phyloP scores from a whole-genome alignment of 2,329 filamentous ascomycete genomes.

The Orbilia blumenaviensis region DNA sequence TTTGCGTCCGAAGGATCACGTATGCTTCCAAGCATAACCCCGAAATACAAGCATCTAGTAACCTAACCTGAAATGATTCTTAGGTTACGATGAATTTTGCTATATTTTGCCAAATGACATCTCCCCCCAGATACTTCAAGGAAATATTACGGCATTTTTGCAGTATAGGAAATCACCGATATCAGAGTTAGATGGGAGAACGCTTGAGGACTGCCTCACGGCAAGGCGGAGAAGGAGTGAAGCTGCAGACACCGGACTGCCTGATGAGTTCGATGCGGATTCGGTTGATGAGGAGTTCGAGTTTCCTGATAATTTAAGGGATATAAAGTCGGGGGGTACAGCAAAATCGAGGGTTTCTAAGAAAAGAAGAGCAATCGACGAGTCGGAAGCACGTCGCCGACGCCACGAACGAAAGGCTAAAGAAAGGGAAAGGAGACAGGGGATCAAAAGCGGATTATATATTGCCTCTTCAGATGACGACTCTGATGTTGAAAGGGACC shows the following conservation, averaged over 20 bases:
- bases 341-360: neutral
- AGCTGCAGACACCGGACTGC: constrained; percentile 58
- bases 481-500: constrained; percentile 61
- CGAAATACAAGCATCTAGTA: neutral
- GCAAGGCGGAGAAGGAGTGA: constrained; percentile 60
- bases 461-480: constrained; percentile 89
- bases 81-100: constrained; percentile 10
- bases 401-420: constrained; percentile 69
- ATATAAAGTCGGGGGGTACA: neutral
- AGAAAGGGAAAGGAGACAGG: constrained; percentile 77
- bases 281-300: neutral
- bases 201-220: neutral
- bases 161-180: constrained; percentile 16
- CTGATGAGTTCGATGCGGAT: neutral
- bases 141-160: constrained; percentile 60
- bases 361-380: neutral
- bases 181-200: constrained; percentile 60
- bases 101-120: neutral
- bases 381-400: constrained; percentile 60
- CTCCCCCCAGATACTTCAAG: neutral
- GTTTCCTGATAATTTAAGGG: constrained; percentile 37
- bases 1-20: constrained; percentile 11
- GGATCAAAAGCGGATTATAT: constrained; percentile 84
- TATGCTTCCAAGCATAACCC: constrained; percentile 60
- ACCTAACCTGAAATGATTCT: neutral